Evolutionary conservation across 2,329 filamentous ascomycete species (phyloP).

Genomic region (Fusarium beomiforme): DNA sequence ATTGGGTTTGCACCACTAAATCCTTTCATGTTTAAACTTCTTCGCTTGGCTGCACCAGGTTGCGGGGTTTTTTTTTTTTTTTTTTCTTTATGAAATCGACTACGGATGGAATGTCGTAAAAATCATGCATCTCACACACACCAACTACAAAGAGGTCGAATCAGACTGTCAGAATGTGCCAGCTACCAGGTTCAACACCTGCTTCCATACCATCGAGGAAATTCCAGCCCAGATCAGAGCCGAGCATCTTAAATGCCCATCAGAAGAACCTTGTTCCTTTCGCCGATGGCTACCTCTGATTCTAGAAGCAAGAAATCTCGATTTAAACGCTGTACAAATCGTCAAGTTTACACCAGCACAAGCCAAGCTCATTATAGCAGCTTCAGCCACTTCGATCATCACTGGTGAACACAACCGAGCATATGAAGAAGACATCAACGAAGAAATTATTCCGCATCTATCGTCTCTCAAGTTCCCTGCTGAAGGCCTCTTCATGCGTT

Average conservation of each 20-base stretch:
- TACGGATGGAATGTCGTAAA: neutral
- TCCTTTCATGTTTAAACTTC: neutral
- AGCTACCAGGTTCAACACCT: conserved; percentile 16
- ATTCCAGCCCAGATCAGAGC: neutral
- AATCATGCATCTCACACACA: neutral
- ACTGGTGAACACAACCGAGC: conserved; percentile 9
- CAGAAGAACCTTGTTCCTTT: conserved; percentile 51
- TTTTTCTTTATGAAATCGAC: neutral
- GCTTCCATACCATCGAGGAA: conserved; percentile 2
- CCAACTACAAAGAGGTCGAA: neutral
- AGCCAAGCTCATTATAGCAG: conserved; percentile 44
- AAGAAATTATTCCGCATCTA: conserved; percentile 44
- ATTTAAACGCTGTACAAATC: conserved; percentile 40
- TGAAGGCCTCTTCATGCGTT: conserved; percentile 54
- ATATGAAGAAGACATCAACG: conserved; percentile 20
- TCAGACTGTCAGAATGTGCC: conserved; percentile 1
- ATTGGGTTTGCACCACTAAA: neutral
- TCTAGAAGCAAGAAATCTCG: conserved; percentile 46
- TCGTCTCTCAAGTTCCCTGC: conserved; percentile 42
- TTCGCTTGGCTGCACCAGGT: neutral
- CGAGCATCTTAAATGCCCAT: neutral
- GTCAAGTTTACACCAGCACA: conserved; percentile 44
- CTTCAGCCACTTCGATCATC: conserved; percentile 44
- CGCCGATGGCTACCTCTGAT: conserved; percentile 55
- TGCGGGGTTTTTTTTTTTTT: neutral